These are phyloP conservation scores for Fusarium abutilonis DNA, from an alignment of 2,329 filamentous ascomycete genomes.

Conservation along the genomic window DNA sequence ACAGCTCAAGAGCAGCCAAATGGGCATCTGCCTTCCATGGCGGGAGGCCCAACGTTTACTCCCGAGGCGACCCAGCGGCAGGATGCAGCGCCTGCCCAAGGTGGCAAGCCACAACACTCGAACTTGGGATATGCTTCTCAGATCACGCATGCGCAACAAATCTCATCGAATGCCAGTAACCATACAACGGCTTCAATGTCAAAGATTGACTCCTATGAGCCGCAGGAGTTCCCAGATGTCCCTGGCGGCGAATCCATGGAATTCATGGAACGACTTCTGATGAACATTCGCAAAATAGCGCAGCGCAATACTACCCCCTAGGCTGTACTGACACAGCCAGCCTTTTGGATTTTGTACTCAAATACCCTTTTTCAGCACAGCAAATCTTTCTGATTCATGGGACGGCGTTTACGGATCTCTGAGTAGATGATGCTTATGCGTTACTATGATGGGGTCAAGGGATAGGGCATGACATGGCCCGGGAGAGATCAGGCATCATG, in stretches of 20 bases:
- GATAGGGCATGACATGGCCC: conserved; percentile 9
- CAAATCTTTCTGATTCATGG: conserved; percentile 15
- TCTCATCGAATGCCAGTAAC: background rate
- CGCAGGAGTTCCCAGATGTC: conserved; percentile 55
- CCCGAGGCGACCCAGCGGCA: background rate
- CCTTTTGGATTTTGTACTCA: conserved; percentile 6
- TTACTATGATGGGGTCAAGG: conserved; percentile 8
- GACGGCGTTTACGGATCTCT: conserved; percentile 27
- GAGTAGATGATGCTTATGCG: conserved; percentile 11
- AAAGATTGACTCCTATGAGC: conserved; percentile 3
- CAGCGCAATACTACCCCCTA: conserved; percentile 26
- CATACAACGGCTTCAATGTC: background rate
- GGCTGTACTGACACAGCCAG: background rate
- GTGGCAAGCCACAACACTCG: background rate
- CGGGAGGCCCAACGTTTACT: background rate
- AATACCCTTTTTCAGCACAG: conserved; percentile 17
- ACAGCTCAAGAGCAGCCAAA: conserved; percentile 1
- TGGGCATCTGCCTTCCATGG: background rate
- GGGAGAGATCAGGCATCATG: conserved; percentile 13
- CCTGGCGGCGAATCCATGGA: conserved; percentile 57
- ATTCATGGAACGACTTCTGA: conserved; percentile 64
- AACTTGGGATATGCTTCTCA: background rate
- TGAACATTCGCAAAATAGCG: conserved; percentile 58
- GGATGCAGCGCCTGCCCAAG: background rate
- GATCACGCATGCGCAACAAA: background rate